phyloP scores from a whole-genome alignment of 148 eudicot species.

The Tetragonia tetragonoides region DNA sequence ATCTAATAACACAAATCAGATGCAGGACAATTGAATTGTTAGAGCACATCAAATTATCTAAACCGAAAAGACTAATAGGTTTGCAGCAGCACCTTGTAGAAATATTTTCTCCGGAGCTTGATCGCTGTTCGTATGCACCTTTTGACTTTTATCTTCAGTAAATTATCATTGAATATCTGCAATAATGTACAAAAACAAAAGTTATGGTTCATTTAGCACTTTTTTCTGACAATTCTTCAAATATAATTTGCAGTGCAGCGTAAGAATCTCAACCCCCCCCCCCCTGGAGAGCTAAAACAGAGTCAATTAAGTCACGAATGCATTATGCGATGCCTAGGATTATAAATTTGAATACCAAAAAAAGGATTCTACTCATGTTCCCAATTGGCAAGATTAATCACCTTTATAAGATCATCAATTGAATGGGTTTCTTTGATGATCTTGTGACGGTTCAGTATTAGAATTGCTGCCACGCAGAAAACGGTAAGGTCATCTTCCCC shows the following conservation, averaged over 20 bases:
- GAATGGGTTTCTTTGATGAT: constrained; percentile 80
- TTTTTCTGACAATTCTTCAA: background rate
- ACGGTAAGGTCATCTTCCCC: constrained; percentile 87
- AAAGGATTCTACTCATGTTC: background rate
- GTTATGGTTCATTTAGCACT: background rate
- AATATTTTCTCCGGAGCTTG: constrained; percentile 90
- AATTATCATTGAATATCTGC: constrained; percentile 94
- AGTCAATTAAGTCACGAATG: background rate
- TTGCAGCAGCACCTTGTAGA: constrained; percentile 63
- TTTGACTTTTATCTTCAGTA: constrained; percentile 85
- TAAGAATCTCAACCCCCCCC: background rate
- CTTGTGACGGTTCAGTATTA: constrained; percentile 76
- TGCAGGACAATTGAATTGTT: background rate
- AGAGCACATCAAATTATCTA: background rate
- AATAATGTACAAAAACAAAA: constrained; percentile 2
- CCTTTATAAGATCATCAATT: constrained; percentile 96
- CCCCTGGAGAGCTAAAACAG: background rate
- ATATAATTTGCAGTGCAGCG: background rate
- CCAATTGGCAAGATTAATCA: constrained; percentile 22
- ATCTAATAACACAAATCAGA: too few relatives aligned
- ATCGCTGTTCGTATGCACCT: constrained; percentile 84
- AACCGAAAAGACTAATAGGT: background rate
- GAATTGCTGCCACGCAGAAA: constrained; percentile 88
- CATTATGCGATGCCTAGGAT: background rate
- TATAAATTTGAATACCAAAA: background rate